phyloP scores from a whole-genome alignment of 495 filamentous ascomycete species.

The Podospora didyma region DNA sequence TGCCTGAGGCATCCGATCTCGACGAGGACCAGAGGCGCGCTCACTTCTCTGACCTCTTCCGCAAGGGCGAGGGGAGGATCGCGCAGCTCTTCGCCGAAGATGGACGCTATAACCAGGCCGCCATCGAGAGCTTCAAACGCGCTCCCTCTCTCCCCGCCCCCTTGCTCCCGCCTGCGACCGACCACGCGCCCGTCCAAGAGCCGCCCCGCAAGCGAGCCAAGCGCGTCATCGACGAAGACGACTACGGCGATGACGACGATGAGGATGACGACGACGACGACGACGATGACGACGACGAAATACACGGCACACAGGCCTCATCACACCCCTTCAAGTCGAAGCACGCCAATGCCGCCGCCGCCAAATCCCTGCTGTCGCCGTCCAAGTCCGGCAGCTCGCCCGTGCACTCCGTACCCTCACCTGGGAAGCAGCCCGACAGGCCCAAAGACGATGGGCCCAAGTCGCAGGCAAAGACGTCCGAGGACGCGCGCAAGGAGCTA shows the following conservation, averaged over 20 bases:
- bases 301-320: constrained; percentile 39
- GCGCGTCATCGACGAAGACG: constrained; percentile 65
- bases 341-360: constrained; percentile 42
- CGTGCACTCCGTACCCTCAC: constrained; percentile 49
- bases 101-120: constrained; percentile 51
- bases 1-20: constrained; percentile 51
- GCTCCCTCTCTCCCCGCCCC: constrained; percentile 25
- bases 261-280: constrained; percentile 65
- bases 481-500: constrained; percentile 86
- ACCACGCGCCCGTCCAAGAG: constrained; percentile 43
- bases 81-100: constrained; percentile 76
- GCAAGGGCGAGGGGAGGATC: constrained; percentile 35
- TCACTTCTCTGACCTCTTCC: constrained; percentile 41
- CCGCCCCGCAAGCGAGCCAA: constrained; percentile 47
- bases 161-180: constrained; percentile 41
- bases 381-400: constrained; percentile 57
- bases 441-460: constrained; percentile 41
- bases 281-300: constrained; percentile 45
- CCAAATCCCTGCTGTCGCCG: constrained; percentile 47
- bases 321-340: constrained; percentile 59
- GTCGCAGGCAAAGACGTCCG: constrained; percentile 59
- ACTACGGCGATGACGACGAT: constrained; percentile 85
- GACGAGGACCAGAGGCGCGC: constrained; percentile 43
- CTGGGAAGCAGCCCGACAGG: constrained; percentile 44
- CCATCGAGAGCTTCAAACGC: constrained; percentile 37